Evolutionary conservation across 345 rosid species (phyloP).

Genomic region (Eucalyptus globulus): DNA sequence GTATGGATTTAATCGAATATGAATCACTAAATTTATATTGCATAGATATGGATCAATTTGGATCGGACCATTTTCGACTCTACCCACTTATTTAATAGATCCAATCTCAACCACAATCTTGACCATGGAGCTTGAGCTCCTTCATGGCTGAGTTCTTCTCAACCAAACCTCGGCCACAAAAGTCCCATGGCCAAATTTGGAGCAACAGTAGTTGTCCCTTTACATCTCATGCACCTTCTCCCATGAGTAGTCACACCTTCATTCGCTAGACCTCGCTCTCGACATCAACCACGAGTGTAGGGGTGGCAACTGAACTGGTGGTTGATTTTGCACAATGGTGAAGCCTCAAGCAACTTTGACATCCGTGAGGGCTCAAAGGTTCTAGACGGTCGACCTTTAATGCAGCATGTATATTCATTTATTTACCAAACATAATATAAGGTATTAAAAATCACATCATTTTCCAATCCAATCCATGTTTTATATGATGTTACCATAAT

Average conservation of each 20-base stretch:
- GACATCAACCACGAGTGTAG: background rate
- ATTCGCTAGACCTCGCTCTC: background rate
- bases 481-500: background rate
- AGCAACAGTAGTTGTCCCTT: background rate
- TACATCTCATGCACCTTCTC: background rate
- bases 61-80: rapidly evolving
- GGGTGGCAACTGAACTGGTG: too few species aligned
- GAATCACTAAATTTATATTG: too few species aligned
- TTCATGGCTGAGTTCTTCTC: background rate
- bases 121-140: background rate
- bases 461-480: background rate
- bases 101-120: background rate
- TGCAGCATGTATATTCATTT: rapidly evolving
- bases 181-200: background rate
- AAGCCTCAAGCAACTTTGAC: background rate
- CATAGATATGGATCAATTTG: background rate
- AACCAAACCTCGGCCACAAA: rapidly evolving
- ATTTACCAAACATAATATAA: background rate
- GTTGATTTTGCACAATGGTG: background rate
- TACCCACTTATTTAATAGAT: background rate
- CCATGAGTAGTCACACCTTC: background rate
- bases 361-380: background rate
- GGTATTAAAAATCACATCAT: background rate
- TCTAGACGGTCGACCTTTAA: background rate
- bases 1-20: background rate